Evolutionary conservation across 805 yeast species (phyloP).

Genomic region (Candida gorgasii): DNA sequence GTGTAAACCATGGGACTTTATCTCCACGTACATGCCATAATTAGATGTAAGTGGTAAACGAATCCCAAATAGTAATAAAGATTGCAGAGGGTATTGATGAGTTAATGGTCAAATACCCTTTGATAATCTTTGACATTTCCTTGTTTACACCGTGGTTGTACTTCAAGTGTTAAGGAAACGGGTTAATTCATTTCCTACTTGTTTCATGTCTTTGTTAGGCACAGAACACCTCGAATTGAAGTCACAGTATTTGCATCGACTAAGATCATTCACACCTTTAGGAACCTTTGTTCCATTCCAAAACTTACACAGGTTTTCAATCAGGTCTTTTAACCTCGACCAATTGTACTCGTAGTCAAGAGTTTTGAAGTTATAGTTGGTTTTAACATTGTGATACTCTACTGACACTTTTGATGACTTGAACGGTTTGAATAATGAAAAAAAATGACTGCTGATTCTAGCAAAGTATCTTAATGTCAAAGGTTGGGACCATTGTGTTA

Average conservation of each 20-base stretch:
- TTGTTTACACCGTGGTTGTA: too few species aligned
- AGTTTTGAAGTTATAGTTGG: slow-evolving; percentile 38
- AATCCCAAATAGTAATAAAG: slow-evolving; percentile 33
- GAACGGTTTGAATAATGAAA: slow-evolving; percentile 33
- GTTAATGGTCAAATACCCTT: slow-evolving; percentile 18
- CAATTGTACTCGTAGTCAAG: slow-evolving; percentile 39
- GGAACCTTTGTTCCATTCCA: slow-evolving; percentile 65
- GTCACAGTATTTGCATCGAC: slow-evolving; percentile 57
- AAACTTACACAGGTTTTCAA: slow-evolving; percentile 40
- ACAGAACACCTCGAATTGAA: slow-evolving; percentile 35
- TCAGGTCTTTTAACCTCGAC: slow-evolving; percentile 24
- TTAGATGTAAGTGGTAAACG: slow-evolving; percentile 43
- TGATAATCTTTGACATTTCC: slow-evolving; percentile 28
- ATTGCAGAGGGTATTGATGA: slow-evolving; percentile 30
- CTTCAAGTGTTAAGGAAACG: slow-evolving; percentile 10
- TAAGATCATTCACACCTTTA: slow-evolving; percentile 36
- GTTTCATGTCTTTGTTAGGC: slow-evolving; percentile 19
- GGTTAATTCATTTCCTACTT: slow-evolving; percentile 11
- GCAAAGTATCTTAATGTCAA: slow-evolving; percentile 60
- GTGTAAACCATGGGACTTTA: slow-evolving; percentile 21
- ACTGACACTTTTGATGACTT: slow-evolving; percentile 46
- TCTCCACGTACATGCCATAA: slow-evolving; percentile 39
- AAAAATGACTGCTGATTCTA: slow-evolving; percentile 52
- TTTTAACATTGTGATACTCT: slow-evolving; percentile 48
- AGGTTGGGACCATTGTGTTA: slow-evolving; percentile 50